Conservation (phyloP, 768 basidiomycete species). For the Amanita pallidorosea region DNA sequence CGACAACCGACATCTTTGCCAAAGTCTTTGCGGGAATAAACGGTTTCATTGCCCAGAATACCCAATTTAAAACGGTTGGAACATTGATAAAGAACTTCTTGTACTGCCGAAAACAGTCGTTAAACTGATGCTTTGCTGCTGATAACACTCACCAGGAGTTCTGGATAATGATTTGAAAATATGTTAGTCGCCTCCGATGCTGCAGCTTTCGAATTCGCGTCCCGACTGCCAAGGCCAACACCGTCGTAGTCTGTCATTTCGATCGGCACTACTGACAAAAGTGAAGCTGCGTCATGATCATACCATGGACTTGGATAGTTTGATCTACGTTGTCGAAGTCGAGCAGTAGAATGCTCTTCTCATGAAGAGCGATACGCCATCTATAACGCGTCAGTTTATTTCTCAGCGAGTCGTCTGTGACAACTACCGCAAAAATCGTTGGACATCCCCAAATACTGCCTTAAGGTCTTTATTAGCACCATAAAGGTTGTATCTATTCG, state of each 20-base stretch:
- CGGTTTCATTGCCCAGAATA: conserved; percentile 79
- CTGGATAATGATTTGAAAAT: conserved; percentile 71
- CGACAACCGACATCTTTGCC: conserved; percentile 74
- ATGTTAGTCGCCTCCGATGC: conserved; percentile 66
- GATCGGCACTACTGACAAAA: not conserved
- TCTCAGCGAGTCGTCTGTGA: not conserved
- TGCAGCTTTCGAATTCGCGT: conserved; percentile 67
- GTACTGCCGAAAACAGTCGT: conserved; percentile 25
- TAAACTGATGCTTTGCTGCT: not conserved
- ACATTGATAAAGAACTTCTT: conserved; percentile 80
- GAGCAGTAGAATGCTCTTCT: conserved; percentile 46
- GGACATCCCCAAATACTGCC: conserved; percentile 66
- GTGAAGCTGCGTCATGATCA: no score
- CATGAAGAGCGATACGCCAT: conserved; percentile 77
- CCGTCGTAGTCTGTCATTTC: conserved; percentile 58
- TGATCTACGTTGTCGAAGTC: conserved; percentile 70
- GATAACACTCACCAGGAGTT: conserved; percentile 46
- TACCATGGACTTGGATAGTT: conserved; percentile 65
- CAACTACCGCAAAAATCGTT: conserved; percentile 59
- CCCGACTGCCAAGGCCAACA: conserved; percentile 51
- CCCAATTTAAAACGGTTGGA: conserved; percentile 65
- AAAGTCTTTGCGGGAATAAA: conserved; percentile 62
- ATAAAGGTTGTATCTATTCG: conserved; percentile 64
- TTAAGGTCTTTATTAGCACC: conserved; percentile 58
- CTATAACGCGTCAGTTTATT: conserved; percentile 21